Evolutionary conservation across 257 asterid species (phyloP).

Genomic region (Ehretia macrophylla): DNA sequence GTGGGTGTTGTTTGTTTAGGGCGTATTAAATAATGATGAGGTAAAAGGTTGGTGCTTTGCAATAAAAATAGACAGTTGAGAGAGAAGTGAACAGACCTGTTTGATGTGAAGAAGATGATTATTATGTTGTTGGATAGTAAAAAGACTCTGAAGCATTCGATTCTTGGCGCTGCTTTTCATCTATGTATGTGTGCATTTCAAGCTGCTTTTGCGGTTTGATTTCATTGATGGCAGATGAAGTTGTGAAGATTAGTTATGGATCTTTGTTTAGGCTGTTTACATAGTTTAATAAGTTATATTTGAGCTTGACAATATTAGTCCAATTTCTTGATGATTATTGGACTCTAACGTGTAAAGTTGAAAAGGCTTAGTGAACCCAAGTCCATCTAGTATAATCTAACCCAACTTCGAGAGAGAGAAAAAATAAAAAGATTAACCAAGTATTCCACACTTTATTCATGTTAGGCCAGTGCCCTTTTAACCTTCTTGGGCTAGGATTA

Average conservation of each 20-base stretch:
- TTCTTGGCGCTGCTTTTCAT: slow-evolving; percentile 12
- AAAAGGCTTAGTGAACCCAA: too few species aligned
- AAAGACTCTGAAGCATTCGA: slow-evolving; percentile 28
- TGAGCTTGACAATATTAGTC: too few species aligned
- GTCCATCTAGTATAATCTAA: too few species aligned
- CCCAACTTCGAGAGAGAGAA: too few species aligned
- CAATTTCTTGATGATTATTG: too few species aligned
- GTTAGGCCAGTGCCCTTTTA: too few species aligned
- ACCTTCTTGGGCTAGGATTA: too few species aligned
- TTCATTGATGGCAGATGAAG: neutral
- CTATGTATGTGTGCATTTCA: neutral
- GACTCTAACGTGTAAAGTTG: too few species aligned
- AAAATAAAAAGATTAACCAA: too few species aligned
- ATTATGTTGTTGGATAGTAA: slow-evolving; percentile 7
- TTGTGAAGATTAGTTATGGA: neutral
- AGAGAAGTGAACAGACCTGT: slow-evolving; percentile 21
- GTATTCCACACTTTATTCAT: too few species aligned
- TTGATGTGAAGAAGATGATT: slow-evolving; percentile 5
- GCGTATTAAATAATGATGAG: slow-evolving; percentile 7
- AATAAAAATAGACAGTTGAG: slow-evolving; percentile 1
- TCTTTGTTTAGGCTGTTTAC: neutral
- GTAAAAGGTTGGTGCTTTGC: slow-evolving; percentile 2
- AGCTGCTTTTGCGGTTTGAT: neutral
- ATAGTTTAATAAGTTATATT: too few species aligned
- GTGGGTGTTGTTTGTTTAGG: slow-evolving; percentile 16